These are phyloP conservation scores for Candida rishiriensis DNA, from an alignment of 805 yeast genomes.

Conservation along the genomic window DNA sequence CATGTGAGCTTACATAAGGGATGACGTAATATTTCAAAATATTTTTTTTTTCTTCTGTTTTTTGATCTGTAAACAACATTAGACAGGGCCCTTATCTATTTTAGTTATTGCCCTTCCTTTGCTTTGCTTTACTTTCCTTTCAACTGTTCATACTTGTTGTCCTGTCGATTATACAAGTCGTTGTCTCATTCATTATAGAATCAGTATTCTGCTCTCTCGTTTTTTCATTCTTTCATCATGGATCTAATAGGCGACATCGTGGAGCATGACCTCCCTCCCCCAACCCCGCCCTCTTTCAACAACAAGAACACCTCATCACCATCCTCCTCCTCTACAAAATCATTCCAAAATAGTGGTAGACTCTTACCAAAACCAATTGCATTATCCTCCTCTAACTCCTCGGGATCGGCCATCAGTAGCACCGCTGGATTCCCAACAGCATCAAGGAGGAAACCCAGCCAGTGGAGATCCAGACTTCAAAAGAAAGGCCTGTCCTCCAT, in stretches of 20 bases:
- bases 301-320: no score
- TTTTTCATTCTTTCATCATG: conserved; percentile 33
- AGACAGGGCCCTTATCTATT: no score
- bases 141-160: no score
- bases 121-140: no score
- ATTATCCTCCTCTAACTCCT: not conserved
- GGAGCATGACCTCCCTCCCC: conserved; percentile 48
- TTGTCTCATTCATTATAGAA: no score
- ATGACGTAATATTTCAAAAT: no score
- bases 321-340: not conserved
- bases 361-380: not conserved
- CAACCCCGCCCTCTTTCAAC: conserved; percentile 21
- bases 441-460: conserved; percentile 36
- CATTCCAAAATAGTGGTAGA: not conserved
- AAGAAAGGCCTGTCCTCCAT: conserved; percentile 30
- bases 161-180: no score
- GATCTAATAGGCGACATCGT: conserved; percentile 70
- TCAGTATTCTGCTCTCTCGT: not conserved
- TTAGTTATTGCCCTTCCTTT: no score
- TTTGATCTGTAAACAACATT: no score
- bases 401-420: not conserved
- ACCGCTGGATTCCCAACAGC: conserved; percentile 35
- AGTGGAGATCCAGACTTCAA: conserved; percentile 44
- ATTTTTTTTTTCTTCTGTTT: no score
- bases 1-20: no score